Conservation (phyloP, 169 alveolate genomes). For the Perkinsus marinus region DNA sequence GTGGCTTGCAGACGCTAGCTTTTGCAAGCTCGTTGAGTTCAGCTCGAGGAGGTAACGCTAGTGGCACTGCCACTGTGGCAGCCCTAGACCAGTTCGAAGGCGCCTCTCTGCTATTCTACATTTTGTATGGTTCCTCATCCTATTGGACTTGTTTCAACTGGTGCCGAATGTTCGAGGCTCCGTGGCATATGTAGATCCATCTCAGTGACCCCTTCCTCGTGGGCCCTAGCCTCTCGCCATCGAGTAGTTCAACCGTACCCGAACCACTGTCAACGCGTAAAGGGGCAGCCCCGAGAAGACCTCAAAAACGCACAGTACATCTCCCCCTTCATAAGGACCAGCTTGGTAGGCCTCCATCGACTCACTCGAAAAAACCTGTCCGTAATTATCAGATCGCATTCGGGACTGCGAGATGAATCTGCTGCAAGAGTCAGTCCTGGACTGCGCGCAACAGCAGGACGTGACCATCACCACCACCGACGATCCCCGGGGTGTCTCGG, state of each 20-base stretch:
- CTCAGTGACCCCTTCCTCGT: not conserved
- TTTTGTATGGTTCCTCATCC: too few relatives aligned
- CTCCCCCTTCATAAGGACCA: not conserved
- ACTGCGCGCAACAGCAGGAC: not conserved
- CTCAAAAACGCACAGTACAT: not conserved
- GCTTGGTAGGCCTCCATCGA: not conserved
- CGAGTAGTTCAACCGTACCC: not conserved
- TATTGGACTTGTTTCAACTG: too few relatives aligned
- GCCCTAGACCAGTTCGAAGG: too few relatives aligned
- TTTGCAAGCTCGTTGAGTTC: not conserved
- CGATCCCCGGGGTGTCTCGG: too few relatives aligned
- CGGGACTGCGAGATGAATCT: not conserved
- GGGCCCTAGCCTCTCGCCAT: not conserved
- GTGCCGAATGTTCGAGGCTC: too few relatives aligned
- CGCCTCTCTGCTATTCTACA: too few relatives aligned
- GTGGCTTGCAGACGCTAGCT: not conserved
- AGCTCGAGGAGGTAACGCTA: conserved; percentile 1
- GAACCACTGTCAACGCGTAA: not conserved
- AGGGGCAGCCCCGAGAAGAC: not conserved
- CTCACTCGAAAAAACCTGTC: not conserved
- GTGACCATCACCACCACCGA: too few relatives aligned
- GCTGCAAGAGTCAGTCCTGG: not conserved
- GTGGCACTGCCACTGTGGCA: not conserved
- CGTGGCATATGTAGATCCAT: not conserved
- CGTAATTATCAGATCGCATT: not conserved